Evolutionary conservation across 345 rosid species (phyloP), one percentile per base, ranked within the genome.

Genomic region (Eutrema heterophyllum): DNA sequence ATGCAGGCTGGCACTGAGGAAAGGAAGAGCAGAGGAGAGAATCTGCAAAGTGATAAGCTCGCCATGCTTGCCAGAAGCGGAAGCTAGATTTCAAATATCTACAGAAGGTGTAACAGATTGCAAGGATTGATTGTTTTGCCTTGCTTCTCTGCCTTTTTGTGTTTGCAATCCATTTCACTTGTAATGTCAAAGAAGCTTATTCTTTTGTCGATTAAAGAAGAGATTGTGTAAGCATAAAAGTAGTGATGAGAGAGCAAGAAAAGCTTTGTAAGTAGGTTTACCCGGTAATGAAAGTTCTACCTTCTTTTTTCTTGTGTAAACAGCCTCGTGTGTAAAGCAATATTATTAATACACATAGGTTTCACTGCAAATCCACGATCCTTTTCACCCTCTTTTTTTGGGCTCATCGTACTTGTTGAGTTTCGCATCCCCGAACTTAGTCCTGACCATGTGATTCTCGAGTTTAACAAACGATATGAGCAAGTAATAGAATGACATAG

Each of bases 1-100:
- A 33, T 52, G 26, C 65, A 94, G 98, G 85, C 82, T 92, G 65
- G 96, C 97, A 36, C 79, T 95, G 14, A 83, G 97, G 71, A 95
- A 92, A 79, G 99, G 97, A 67, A 88, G 99, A 83, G 99, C 86
- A 35, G 96, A 95, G 78, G 97, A 95, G 78, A 89, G 97, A 38
- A 92, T 95, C 55, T 95, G 99, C 80, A 92, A 95, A 82, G 97
- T 95, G 62, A 90, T 95, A 76, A 92, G 99, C 79, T 95, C 99
- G 9, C 97, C 97, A 58, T 95, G 97, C 68, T 76, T 90, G 78
- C 88, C 96, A 0, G 99, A 95, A 80, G 97, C 97, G 0, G 97
- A 95, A 75, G 99, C 97, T 39, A 82, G 97, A 29, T 95, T 95
- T 80, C 97, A 95, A 76, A 83, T 95, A 71, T 83, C 92, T 26